Conservation (phyloP, 2,329 filamentous ascomycete genomes). For the Gnomoniopsis sp. region DNA sequence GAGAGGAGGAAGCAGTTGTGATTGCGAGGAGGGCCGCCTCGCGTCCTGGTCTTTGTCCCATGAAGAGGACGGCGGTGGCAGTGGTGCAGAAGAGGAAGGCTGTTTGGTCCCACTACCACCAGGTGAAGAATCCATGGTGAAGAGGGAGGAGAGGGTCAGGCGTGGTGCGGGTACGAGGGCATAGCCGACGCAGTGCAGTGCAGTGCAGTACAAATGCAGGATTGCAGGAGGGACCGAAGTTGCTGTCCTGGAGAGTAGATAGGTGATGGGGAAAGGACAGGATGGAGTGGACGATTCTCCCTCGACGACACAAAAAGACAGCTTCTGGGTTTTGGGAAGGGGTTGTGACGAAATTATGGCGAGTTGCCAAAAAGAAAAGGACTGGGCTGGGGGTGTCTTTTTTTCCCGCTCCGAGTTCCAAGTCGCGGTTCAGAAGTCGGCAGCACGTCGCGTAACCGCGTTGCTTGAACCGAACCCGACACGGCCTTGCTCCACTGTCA, state of each 20-base stretch:
- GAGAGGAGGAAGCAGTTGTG: slow-evolving; percentile 73
- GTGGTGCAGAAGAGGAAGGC: slow-evolving; percentile 10
- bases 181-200: slow-evolving; percentile 5
- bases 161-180: background rate
- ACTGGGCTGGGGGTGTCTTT: slow-evolving; percentile 11
- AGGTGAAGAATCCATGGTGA: slow-evolving; percentile 17
- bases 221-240: background rate
- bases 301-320: slow-evolving; percentile 2
- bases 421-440: slow-evolving; percentile 12
- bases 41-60: slow-evolving; percentile 19
- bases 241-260: background rate
- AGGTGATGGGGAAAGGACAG: background rate
- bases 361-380: background rate
- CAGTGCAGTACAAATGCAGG: background rate
- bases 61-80: slow-evolving; percentile 34
- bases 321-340: background rate
- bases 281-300: slow-evolving; percentile 8
- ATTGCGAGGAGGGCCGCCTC: slow-evolving; percentile 53
- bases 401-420: slow-evolving; percentile 8
- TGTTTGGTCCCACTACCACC: slow-evolving; percentile 9
- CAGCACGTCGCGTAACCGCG: slow-evolving; percentile 19
- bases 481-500: slow-evolving; percentile 7
- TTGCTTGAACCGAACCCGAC: slow-evolving; percentile 8
- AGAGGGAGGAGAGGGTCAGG: background rate
- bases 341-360: background rate